phyloP scores from a whole-genome alignment of 2,329 filamentous ascomycete genomes.

The Sordariomycetes sp. region DNA sequence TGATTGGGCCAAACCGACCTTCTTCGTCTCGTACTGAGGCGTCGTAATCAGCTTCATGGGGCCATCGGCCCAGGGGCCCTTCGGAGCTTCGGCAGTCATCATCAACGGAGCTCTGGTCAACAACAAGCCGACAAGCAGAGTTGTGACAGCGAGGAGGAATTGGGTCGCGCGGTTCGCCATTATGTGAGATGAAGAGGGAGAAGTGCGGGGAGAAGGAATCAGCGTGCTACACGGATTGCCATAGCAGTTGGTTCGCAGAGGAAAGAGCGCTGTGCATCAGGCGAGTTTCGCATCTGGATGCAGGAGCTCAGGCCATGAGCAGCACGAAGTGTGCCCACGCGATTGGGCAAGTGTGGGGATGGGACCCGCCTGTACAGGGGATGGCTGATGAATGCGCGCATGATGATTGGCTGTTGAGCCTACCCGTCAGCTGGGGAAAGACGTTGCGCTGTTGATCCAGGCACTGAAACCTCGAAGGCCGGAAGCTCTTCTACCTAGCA shows the following conservation, averaged over 20 bases:
- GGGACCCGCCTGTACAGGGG: not conserved
- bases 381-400: not conserved
- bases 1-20: conserved; percentile 22
- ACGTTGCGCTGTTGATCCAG: not conserved
- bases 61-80: conserved; percentile 38
- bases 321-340: not conserved
- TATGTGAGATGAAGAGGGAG: not conserved
- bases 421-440: not conserved
- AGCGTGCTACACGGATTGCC: not conserved
- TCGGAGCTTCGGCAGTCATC: conserved; percentile 20
- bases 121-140: conserved; percentile 19
- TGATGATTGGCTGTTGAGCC: not conserved
- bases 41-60: conserved; percentile 44
- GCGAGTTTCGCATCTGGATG: not conserved
- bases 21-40: conserved; percentile 39
- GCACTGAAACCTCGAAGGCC: not conserved
- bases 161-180: conserved; percentile 5
- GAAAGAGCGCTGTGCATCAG: not conserved
- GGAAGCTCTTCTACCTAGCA: not conserved
- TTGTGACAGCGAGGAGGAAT: conserved; percentile 16
- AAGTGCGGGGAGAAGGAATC: not conserved
- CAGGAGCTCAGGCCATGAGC: not conserved
- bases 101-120: conserved; percentile 22
- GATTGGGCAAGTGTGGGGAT: not conserved
- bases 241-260: not conserved